phyloP scores from a whole-genome alignment of 331 rosid species.

The Quercus tomentella region DNA sequence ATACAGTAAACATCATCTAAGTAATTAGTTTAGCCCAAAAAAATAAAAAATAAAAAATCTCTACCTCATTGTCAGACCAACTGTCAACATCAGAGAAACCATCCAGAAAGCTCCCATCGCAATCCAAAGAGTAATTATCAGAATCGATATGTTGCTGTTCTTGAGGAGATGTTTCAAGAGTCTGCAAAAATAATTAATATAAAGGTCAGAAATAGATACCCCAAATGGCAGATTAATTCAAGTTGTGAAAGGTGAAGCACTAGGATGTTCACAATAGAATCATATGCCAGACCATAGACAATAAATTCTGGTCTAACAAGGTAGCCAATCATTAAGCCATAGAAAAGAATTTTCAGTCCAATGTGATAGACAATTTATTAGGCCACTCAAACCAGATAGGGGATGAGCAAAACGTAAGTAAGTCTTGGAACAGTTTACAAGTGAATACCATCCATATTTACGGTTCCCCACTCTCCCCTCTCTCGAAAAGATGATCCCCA shows the following conservation, averaged over 20 bases:
- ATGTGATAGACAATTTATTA: neutral
- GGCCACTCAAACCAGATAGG: neutral
- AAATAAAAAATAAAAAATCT: neutral
- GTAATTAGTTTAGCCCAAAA: neutral
- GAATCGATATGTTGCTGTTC: constrained; percentile 40
- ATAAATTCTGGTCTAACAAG: neutral
- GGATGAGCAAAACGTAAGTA: neutral
- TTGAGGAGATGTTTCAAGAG: constrained; percentile 57
- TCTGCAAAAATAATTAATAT: constrained; percentile 37
- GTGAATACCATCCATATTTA: no score
- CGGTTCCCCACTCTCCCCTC: no score
- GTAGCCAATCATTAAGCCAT: neutral
- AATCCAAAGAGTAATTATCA: constrained; percentile 52
- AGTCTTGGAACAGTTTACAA: no score
- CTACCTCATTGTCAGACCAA: constrained; percentile 64
- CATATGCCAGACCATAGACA: neutral
- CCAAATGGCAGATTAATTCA: neutral
- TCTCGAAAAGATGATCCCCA: no score
- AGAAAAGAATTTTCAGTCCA: neutral
- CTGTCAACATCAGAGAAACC: constrained; percentile 59
- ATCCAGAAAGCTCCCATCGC: constrained; percentile 49
- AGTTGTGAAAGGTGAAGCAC: neutral
- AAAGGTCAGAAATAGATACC: constrained; percentile 4
- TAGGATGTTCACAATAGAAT: neutral
- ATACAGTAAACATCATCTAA: neutral